phyloP scores from a whole-genome alignment of 176 grass and related monocot species.

The Cenchrus fungigraminus region DNA sequence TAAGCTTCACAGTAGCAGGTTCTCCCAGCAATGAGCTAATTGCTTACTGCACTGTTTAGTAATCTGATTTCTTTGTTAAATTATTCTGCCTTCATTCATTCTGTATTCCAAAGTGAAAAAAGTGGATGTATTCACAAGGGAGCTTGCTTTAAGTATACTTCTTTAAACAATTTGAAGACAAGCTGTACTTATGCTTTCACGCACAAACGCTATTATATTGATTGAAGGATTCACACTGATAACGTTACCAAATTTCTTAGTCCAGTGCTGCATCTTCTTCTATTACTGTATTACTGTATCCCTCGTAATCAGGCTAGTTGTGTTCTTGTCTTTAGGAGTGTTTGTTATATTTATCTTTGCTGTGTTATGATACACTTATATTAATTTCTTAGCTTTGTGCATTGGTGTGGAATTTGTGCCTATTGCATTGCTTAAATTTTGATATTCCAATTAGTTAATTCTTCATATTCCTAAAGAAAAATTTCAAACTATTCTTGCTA shows the following conservation, averaged over 20 bases:
- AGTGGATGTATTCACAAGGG: slow-evolving; percentile 4
- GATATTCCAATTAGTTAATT: slow-evolving; percentile 22
- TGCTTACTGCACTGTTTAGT: neutral
- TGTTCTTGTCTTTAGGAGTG: slow-evolving; percentile 1
- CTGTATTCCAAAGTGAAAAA: neutral
- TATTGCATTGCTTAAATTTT: neutral
- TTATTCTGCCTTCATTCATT: slow-evolving; percentile 3
- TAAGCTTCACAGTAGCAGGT: slow-evolving; percentile 8
- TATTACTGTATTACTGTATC: neutral
- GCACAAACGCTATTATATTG: neutral
- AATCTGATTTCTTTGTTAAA: neutral
- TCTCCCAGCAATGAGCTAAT: neutral
- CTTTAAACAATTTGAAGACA: neutral
- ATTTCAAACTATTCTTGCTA: slow-evolving; percentile 8
- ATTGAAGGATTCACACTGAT: neutral
- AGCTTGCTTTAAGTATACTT: neutral
- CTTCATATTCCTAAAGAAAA: neutral
- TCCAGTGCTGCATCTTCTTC: neutral
- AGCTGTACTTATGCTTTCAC: neutral
- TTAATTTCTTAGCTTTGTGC: neutral
- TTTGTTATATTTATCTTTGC: neutral
- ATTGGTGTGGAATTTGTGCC: neutral
- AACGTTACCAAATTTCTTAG: neutral
- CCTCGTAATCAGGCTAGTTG: neutral
- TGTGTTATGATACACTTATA: neutral